A percentile compares a stretch with the other conserved stretches of the same genome.
Conservation (phyloP, 1,284 basidiomycete species). For the Ceratobasidium sp. region DNA sequence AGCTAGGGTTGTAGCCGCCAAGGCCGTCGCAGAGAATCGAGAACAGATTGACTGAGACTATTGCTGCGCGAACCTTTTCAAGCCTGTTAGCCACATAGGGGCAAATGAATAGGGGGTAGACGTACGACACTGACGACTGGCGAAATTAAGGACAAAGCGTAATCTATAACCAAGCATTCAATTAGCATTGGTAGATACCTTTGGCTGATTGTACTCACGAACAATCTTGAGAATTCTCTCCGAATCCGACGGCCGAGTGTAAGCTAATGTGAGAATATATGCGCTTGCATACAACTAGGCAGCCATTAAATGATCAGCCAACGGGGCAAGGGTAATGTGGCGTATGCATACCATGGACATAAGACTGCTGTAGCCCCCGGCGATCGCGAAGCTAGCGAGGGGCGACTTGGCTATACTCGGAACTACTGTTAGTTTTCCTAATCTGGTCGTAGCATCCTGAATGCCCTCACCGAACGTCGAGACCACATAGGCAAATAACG, state of each 20-base stretch:
- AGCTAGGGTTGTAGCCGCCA: slow-evolving; percentile 62
- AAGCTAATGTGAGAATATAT: slow-evolving; percentile 77
- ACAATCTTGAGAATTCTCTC: slow-evolving; percentile 69
- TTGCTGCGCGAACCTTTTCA: slow-evolving; percentile 67
- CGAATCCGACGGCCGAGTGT: slow-evolving; percentile 71
- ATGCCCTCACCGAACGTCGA: slow-evolving; percentile 63
- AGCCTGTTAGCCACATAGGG: slow-evolving; percentile 27
- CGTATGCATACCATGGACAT: slow-evolving; percentile 70
- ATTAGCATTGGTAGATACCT: background rate
- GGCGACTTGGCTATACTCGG: slow-evolving; percentile 65
- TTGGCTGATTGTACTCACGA: slow-evolving; percentile 57
- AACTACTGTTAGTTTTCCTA: background rate
- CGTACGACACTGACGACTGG: slow-evolving; percentile 78
- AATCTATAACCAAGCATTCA: slow-evolving; percentile 60
- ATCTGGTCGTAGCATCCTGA: background rate
- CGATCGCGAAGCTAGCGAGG: slow-evolving; percentile 77
- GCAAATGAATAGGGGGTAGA: slow-evolving; percentile 48
- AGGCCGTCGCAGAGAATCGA: slow-evolving; percentile 76
- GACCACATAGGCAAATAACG: slow-evolving; percentile 76
- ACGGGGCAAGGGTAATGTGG: slow-evolving; percentile 52
- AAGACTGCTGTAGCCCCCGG: slow-evolving; percentile 80
- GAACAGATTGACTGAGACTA: slow-evolving; percentile 82
- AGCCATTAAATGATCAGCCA: no score
- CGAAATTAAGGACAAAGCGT: slow-evolving; percentile 73
- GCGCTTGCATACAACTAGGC: slow-evolving; percentile 70